phyloP scores from a whole-genome alignment of 2,329 filamentous ascomycete species.

The Leptodontidium sp. region DNA sequence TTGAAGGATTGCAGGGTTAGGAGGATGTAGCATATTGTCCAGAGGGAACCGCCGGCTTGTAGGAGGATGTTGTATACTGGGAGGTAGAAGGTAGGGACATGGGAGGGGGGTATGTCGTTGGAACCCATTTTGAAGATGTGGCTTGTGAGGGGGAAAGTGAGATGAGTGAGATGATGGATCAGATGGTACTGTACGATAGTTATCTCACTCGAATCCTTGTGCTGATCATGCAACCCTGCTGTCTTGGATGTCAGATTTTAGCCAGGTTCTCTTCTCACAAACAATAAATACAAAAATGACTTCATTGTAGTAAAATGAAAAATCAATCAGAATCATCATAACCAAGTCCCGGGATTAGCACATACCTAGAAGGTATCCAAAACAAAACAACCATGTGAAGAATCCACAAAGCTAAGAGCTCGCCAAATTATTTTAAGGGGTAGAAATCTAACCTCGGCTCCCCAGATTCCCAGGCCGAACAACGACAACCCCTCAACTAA shows the following conservation, averaged over 20 bases:
- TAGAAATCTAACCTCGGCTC: constrained; percentile 29
- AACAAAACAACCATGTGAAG: constrained; percentile 3
- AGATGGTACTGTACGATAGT: neutral
- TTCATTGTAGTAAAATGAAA: neutral
- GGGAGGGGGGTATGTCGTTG: constrained; percentile 36
- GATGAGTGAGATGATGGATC: constrained; percentile 4
- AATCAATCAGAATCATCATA: neutral
- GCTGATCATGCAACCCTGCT: neutral
- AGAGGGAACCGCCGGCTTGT: constrained; percentile 38
- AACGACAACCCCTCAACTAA: constrained; percentile 13
- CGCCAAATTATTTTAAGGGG: constrained; percentile 6
- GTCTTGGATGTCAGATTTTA: neutral
- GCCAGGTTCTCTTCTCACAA: neutral
- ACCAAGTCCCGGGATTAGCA: neutral
- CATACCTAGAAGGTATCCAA: neutral
- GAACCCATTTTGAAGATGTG: constrained; percentile 38
- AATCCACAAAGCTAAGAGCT: neutral
- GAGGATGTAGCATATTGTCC: constrained; percentile 53
- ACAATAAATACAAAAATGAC: too few species aligned
- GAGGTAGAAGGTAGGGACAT: constrained; percentile 31
- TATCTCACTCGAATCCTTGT: neutral
- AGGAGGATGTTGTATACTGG: constrained; percentile 32
- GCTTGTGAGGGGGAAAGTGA: neutral
- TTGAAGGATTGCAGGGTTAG: constrained; percentile 55
- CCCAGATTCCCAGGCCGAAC: constrained; percentile 31